Base-by-base conservation (phyloP, 768 basidiomycete genomes). In the Termitomyces sp. region DNA sequence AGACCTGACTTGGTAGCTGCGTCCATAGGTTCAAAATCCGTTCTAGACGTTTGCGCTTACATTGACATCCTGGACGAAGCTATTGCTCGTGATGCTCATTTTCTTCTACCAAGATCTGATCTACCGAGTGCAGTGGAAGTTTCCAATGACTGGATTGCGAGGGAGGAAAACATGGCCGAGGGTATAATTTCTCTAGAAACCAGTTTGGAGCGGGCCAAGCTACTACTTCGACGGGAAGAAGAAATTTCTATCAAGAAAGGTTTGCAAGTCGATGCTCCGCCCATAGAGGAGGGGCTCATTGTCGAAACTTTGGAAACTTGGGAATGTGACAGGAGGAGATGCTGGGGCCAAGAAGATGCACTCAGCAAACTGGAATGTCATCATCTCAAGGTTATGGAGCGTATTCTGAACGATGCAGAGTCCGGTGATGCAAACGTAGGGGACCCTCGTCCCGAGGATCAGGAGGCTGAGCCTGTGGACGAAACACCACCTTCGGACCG, bases 1-100 rank as follows among this genome's bases (percentile, higher is more conserved):
- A 73, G 90, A 22, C 88, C 90, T 0, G 92, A 94, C 69, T 78
- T 93, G 48, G 87, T 94, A 51, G 84, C 90, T 0, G 76, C 73
- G 5, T 79, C 79, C 50, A 73, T 93, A n/a, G 75, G 76, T 58
- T 84, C 86, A 22, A 91, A 88, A 72, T 81, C 76, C 15, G 75
- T 81, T 9, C 70, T 80, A 51, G 89, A 94, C 58, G 86, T 94
- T 20, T 83, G 81, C 59, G 70, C 78, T 28, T 93, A 91, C 65
- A 70, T 94, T 60, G 76, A 83, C 34, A 61, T 75, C 18, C 73
- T 93, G 37, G 77, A 81, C 22, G 61, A 69, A 1, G 78, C 73
- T 20, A 63, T 74, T 47, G 55, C 62, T 56, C 63, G 56, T 46
- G 44, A 42, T 53, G 42, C 45, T 51, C 60, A 51, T 51, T 24